Evolutionary conservation across 2,329 filamentous ascomycete species (phyloP).

Genomic region (Neonectria hederae): DNA sequence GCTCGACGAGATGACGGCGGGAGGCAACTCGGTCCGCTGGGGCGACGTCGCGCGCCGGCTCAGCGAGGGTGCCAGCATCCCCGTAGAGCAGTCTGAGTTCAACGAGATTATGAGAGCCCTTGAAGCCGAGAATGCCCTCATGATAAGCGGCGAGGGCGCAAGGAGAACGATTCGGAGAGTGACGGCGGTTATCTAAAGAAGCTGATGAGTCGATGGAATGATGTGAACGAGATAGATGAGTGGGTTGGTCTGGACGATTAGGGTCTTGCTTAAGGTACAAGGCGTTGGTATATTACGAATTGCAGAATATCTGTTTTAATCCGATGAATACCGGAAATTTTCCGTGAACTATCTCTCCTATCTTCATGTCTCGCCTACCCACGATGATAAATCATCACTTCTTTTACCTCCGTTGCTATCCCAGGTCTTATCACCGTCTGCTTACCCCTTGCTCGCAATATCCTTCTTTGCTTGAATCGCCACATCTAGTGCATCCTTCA

Average conservation of each 20-base stretch:
- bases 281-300: constrained; percentile 38
- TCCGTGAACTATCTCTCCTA: background rate
- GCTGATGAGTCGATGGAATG: constrained; percentile 22
- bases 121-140: constrained; percentile 85
- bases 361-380: background rate
- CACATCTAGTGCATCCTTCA: constrained; percentile 46
- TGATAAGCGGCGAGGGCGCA: constrained; percentile 84
- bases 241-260: constrained; percentile 20
- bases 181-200: constrained; percentile 48
- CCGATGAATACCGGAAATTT: constrained; percentile 25
- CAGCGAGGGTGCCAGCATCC: constrained; percentile 73
- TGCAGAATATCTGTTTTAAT: constrained; percentile 28
- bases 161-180: constrained; percentile 84
- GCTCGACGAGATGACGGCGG: constrained; percentile 81
- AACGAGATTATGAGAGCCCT: constrained; percentile 80
- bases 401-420: background rate
- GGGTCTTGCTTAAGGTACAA: constrained; percentile 29
- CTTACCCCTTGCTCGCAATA: background rate
- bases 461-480: constrained; percentile 32
- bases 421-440: background rate
- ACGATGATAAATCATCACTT: background rate
- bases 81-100: constrained; percentile 83
- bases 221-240: constrained; percentile 39
- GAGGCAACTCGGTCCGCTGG: constrained; percentile 75
- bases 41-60: constrained; percentile 80